Percentiles rank a stretch among this genome's conserved stretches.
Conservation (phyloP, 2,329 filamentous ascomycete species). For the Colletotrichum sp. region DNA sequence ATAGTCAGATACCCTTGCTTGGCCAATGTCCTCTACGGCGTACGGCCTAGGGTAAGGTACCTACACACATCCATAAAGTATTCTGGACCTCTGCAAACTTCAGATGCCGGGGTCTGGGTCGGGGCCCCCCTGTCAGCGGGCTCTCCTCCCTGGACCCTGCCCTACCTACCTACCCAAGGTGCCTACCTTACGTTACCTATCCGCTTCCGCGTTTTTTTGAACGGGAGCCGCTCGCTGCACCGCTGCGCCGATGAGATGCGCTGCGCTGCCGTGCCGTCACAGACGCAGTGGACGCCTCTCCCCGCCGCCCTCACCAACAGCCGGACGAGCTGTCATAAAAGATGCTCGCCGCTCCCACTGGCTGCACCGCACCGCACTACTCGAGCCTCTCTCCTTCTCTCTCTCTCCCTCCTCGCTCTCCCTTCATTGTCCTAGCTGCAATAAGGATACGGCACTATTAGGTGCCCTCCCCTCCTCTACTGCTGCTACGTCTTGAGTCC, state of each 20-base stretch:
- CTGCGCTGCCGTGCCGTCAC: neutral
- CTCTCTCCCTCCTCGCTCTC: neutral
- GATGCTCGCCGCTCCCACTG: slow-evolving; percentile 1
- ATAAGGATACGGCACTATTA: slow-evolving; percentile 11
- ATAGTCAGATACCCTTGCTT: neutral
- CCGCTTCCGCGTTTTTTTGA: slow-evolving; percentile 1
- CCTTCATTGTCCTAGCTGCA: neutral
- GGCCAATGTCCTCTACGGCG: neutral
- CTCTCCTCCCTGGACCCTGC: neutral
- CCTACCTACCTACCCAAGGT: neutral
- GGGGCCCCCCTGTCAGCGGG: neutral
- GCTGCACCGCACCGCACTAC: neutral
- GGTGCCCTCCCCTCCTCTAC: neutral
- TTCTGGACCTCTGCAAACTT: neutral
- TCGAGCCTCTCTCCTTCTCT: neutral
- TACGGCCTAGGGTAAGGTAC: neutral
- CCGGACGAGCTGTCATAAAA: slow-evolving; percentile 17
- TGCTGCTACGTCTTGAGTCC: neutral
- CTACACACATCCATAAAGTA: neutral
- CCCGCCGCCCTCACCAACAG: neutral
- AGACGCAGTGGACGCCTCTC: neutral
- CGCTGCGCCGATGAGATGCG: neutral
- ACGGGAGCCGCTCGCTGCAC: neutral
- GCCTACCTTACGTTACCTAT: neutral
- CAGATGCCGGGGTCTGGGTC: neutral